Evolutionary conservation across 805 yeast genomes (phyloP).

Genomic region (Debaryomyces hansenii): DNA sequence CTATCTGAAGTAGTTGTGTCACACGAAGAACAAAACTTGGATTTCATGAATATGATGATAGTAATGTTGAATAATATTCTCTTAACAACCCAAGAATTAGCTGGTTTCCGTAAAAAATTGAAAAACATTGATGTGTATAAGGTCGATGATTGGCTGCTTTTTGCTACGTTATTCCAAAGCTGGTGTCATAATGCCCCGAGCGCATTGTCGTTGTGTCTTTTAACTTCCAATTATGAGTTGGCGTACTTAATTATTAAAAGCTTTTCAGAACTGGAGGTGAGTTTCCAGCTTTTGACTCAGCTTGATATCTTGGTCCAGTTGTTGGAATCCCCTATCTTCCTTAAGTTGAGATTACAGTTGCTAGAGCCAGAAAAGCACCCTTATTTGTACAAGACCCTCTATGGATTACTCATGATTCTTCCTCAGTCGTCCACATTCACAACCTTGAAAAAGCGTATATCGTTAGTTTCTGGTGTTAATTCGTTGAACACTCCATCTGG

Average conservation of each 20-base stretch:
- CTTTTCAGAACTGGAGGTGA: constrained; percentile 80
- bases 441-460: constrained; percentile 74
- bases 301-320: constrained; percentile 87
- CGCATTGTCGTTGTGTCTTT: constrained; percentile 76
- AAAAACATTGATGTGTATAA: constrained; percentile 51
- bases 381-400: constrained; percentile 79
- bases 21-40: constrained; percentile 52
- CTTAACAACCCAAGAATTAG: constrained; percentile 81
- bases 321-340: constrained; percentile 89
- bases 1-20: constrained; percentile 70
- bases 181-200: constrained; percentile 95
- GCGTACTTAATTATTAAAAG: constrained; percentile 80
- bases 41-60: constrained; percentile 76
- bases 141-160: constrained; percentile 64
- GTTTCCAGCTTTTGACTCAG: constrained; percentile 77
- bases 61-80: constrained; percentile 86
- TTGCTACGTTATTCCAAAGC: constrained; percentile 74
- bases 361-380: constrained; percentile 84
- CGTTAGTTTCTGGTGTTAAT: constrained; percentile 50
- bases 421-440: constrained; percentile 92
- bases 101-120: constrained; percentile 65
- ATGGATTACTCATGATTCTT: constrained; percentile 87
- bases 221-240: constrained; percentile 85
- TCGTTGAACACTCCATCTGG: constrained; percentile 13
- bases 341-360: constrained; percentile 82